Evolutionary conservation across 1,139 yeast species (phyloP).

Genomic region (Scheffersomyces illinoinensis): DNA sequence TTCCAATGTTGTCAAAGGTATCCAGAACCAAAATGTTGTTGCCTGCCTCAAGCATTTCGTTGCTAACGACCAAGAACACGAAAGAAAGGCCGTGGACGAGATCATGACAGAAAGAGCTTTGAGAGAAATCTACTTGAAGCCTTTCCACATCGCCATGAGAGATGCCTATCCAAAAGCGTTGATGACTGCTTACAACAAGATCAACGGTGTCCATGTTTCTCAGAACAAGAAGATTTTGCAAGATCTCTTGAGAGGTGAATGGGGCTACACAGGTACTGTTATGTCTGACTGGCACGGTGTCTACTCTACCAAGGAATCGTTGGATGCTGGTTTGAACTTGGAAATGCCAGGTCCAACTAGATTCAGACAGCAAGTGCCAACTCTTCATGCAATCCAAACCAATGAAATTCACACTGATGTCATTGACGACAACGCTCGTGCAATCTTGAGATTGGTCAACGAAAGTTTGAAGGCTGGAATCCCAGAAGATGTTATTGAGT

Average conservation of each 20-base stretch:
- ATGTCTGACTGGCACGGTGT: slow-evolving; percentile 69
- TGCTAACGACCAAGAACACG: slow-evolving; percentile 61
- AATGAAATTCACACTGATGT: slow-evolving; percentile 23
- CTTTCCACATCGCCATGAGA: slow-evolving; percentile 60
- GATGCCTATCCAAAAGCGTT: slow-evolving; percentile 50
- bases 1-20: slow-evolving; percentile 51
- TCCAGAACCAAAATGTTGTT: slow-evolving; percentile 51
- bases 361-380: slow-evolving; percentile 41
- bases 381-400: slow-evolving; percentile 36
- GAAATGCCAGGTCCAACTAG: slow-evolving; percentile 66
- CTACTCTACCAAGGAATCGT: slow-evolving; percentile 47
- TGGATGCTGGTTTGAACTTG: slow-evolving; percentile 58
- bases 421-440: slow-evolving; percentile 16
- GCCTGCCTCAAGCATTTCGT: slow-evolving; percentile 64
- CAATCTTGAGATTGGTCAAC: slow-evolving; percentile 16
- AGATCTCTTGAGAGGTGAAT: slow-evolving; percentile 52
- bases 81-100: slow-evolving; percentile 49
- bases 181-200: slow-evolving; percentile 62
- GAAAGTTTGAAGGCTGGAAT: slow-evolving; percentile 15
- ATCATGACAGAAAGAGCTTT: slow-evolving; percentile 57
- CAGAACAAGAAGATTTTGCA: slow-evolving; percentile 43
- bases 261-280: slow-evolving; percentile 55
- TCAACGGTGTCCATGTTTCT: slow-evolving; percentile 58
- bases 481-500: slow-evolving; percentile 13
- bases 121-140: slow-evolving; percentile 60